Conservation (phyloP, 257 asterid genomes). For the Haberlea rhodopensis region DNA sequence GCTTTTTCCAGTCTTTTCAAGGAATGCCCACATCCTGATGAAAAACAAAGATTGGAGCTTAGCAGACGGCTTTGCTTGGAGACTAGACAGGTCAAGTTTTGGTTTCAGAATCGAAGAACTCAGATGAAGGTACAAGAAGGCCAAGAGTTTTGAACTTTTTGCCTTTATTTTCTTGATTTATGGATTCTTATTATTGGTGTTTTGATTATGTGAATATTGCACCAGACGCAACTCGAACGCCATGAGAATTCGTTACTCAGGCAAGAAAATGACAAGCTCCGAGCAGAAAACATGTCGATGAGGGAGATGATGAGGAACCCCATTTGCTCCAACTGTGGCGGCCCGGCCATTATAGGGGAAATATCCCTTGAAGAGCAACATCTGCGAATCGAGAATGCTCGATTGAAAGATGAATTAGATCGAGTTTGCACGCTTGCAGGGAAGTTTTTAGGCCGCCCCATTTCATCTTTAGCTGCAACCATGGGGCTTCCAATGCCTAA, state of each 20-base stretch:
- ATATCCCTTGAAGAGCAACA: constrained; percentile 58
- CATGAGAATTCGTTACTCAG: constrained; percentile 53
- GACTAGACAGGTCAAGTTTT: constrained; percentile 60
- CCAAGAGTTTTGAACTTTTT: neutral
- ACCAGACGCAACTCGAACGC: constrained; percentile 54
- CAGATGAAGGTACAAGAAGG: constrained; percentile 52
- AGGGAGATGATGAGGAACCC: constrained; percentile 56
- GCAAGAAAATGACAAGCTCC: constrained; percentile 62
- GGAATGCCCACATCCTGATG: constrained; percentile 68
- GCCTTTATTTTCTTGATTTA: neutral
- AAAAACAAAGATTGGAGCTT: constrained; percentile 55
- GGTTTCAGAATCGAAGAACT: constrained; percentile 68
- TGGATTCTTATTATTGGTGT: neutral
- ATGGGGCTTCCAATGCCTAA: constrained; percentile 37
- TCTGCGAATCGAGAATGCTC: constrained; percentile 49
- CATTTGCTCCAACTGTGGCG: constrained; percentile 58
- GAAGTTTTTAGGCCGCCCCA: constrained; percentile 48
- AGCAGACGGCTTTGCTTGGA: constrained; percentile 54
- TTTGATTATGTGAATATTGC: neutral
- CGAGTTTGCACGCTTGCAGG: constrained; percentile 48
- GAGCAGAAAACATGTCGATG: constrained; percentile 53
- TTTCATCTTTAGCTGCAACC: constrained; percentile 23
- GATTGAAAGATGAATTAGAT: constrained; percentile 55
- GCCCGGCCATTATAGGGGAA: constrained; percentile 55
- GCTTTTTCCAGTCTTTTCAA: constrained; percentile 43